Evolutionary conservation across 2,329 filamentous ascomycete species (phyloP), one percentile per base, ranked within the genome.

Genomic region (Beauveria asiatica): DNA sequence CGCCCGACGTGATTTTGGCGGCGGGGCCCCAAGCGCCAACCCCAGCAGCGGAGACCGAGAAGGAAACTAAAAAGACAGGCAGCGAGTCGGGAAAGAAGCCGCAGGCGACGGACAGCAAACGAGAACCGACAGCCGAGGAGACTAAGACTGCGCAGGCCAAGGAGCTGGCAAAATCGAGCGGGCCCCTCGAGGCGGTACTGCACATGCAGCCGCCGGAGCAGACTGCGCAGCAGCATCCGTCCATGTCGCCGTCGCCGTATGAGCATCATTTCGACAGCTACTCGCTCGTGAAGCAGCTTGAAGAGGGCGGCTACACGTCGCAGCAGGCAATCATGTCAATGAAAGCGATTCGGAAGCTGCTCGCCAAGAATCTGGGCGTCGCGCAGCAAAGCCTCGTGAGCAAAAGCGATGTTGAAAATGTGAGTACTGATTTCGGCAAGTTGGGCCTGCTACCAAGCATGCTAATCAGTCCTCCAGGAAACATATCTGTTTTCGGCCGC

Each of bases 251-350:
- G 0, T 84, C 89, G 8, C 89, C 87, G 1, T 95, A 96, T 70
- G 86, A 96, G 39, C 94, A 99, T 75, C 92, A 97, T 75, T 99
- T 99, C 74, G 93, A 99, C 75, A 96, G 88, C 25, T 99, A 94
- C 74, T 87, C 85, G 16, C 82, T 97, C 5, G 94, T 97, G 17
- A 88, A 88, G 69, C 85, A 90, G 67, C 84, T 99, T 17, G 81
- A 87, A 57, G 81, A 86, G 19, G 85, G 86, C 13, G 88, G 88
- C 0, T 97, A 92, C 74, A 84, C 83, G 1, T 78, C 83, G 49
- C 80, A 80, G 0, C 93, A 97, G 73, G 86, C 91, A 27, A 85
- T 92, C 55, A 90, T 87, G 6, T 80, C 91, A 56, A 99, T 99
- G 94, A 97, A 97, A 77, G 91, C 88, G 6, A 86, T 97, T 60